Conservation (phyloP, 2,329 filamentous ascomycete genomes). For the Diaporthe ilicicola region DNA sequence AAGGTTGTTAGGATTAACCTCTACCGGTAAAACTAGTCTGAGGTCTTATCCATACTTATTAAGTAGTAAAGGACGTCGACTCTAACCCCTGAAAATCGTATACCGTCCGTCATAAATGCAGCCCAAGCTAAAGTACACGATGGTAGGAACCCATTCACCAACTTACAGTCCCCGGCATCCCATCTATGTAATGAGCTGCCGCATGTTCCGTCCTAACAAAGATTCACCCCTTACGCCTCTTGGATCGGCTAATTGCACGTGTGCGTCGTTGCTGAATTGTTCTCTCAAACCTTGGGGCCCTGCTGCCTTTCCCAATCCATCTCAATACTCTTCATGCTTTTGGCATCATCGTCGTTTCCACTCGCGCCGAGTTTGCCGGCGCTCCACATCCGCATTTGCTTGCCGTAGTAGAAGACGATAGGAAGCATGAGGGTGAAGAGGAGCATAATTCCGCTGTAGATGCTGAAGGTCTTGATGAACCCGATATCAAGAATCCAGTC, state of each 20-base stretch:
- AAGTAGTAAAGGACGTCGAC: neutral
- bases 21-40: neutral
- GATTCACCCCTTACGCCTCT: too few relatives aligned
- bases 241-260: too few relatives aligned
- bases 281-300: neutral
- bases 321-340: conserved; percentile 31
- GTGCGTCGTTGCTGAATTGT: too few relatives aligned
- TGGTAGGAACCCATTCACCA: neutral
- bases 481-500: conserved; percentile 35
- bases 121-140: neutral
- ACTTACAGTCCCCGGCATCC: neutral
- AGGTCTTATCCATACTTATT: neutral
- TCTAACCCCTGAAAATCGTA: neutral
- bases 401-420: conserved; percentile 32
- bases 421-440: conserved; percentile 34
- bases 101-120: neutral
- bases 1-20: conserved; percentile 10
- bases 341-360: conserved; percentile 14
- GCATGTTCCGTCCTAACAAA: neutral
- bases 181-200: neutral
- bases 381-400: conserved; percentile 31
- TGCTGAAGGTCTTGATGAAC: conserved; percentile 33
- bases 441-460: conserved; percentile 34
- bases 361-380: conserved; percentile 24
- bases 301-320: neutral